These are phyloP conservation scores for Xylariomycetidae sp. DNA, from an alignment of 2,329 filamentous ascomycete genomes.

Conservation along the genomic window DNA sequence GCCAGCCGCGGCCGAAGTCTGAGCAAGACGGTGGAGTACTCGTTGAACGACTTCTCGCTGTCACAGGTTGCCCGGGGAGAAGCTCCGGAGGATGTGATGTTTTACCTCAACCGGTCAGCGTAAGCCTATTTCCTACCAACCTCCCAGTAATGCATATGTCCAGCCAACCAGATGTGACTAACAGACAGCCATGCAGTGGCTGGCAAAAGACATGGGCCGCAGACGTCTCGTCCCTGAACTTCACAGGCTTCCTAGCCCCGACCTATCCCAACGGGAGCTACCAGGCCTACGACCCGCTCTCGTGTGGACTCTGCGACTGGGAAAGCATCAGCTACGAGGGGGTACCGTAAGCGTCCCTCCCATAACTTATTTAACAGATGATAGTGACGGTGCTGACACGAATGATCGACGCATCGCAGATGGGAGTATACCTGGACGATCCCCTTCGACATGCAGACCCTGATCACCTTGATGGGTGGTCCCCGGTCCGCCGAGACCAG, in stretches of 20 bases:
- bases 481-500: constrained; percentile 43
- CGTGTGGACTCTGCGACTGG: constrained; percentile 48
- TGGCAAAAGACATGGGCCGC: constrained; percentile 59
- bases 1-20: constrained; percentile 47
- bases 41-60: constrained; percentile 54
- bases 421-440: constrained; percentile 53
- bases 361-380: too few relatives aligned
- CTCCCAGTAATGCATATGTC: too few relatives aligned
- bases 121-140: constrained; percentile 10
- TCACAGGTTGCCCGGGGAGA: constrained; percentile 51
- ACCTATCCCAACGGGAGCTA: constrained; percentile 41
- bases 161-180: constrained; percentile 1
- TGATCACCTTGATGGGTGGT: constrained; percentile 50
- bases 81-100: constrained; percentile 40
- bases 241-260: constrained; percentile 55
- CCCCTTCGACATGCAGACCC: constrained; percentile 51
- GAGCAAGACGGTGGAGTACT: constrained; percentile 53
- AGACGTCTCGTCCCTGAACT: constrained; percentile 38
- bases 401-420: too few relatives aligned
- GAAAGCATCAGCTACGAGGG: constrained; percentile 46
- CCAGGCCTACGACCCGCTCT: constrained; percentile 41
- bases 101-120: constrained; percentile 48
- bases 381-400: too few relatives aligned
- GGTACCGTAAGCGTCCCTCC: constrained; percentile 14
- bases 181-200: constrained; percentile 26